Evolutionary conservation across 163 green algal species (phyloP), one percentile per base, ranked within the genome.

Genomic region (Scenedesmus sp.): DNA sequence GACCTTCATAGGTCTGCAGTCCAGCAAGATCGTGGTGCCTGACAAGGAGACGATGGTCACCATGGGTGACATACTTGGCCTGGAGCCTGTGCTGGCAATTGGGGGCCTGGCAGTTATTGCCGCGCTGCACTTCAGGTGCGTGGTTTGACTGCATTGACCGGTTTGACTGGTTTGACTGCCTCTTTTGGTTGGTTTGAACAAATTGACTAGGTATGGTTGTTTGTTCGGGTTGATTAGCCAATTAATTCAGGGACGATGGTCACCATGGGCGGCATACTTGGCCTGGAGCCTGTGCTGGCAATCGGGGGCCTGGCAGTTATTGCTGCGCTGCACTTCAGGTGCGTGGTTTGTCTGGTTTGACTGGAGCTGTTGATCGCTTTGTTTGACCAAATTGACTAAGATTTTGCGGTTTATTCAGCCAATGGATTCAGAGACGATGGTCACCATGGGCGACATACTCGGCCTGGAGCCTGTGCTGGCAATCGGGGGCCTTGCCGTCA

Each of bases 1-100:
- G n/a, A 94, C 82, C 1, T 95, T 96, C 81, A 96, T 96, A n/a
- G 94, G 93, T 7, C 88, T 96, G 60, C 94, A 96, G 84, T 92
- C 86, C 54, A 88, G 83, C 23, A 83, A 90, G 34, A 91, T 96
- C 20, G 92, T 96, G 4, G 94, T 96, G 46, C 23, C 66, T 12
- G 92, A 95, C 86, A 26, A 66, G 52, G 89, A 94, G 54, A 96
- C 94, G 0, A 90, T 96, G 79, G 92, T 94, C 4, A 90, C 85
- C 18, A 82, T 96, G 76, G 93, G 93, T 3, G 70, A 94, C 67
- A 76, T 94, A 23, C 15, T 82, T 3, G 91, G 88, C 0, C 62
- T 92, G 9, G 90, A 95, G 83, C 88, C 91, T 12, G 60, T 93
- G 73, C 83, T 95, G 57, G 91, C 92, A 0, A 88, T 93, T 6